Base-by-base conservation (phyloP, 305 asterid species). In the Plantago lanceolata region DNA sequence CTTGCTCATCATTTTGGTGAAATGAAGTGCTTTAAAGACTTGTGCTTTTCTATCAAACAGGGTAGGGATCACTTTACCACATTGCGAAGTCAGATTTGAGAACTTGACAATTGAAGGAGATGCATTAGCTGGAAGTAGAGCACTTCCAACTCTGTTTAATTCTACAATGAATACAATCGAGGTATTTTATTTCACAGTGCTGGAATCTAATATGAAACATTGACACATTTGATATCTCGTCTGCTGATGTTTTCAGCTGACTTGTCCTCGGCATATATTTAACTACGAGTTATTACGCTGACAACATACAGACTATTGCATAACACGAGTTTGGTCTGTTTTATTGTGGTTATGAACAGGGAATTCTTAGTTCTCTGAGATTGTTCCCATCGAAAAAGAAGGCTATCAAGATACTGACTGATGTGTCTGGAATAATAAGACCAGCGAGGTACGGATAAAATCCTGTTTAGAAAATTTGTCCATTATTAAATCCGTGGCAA, bases 11-110 rank as follows among this genome's bases (percentile, higher is more conserved):
- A 4, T 52, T 52, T 55, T 28, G 44, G 44, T 55, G 19, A 55
- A 24, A 55, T 3, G 8, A 55, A 6, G 2, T 55, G 17, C 28
- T 16, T 6, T 40, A 5, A 19, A 4, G 44, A 20, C n/a, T 20
- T 21, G 6, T 1, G 8, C 44, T 19, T 40, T 59, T 21, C n/a
- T 59, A 18, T 59, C 20, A 33, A 40, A 19, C 54, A 89, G 99
- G 74, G 99, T 89, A 58, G 96, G 89, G 26, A 84, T 93, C 51
- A 95, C 90, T 31, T 70, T 87, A 70, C 97, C 97, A 5, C 86
- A 84, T 75, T 76, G 86, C 1, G 99, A 93, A 76, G 95, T 93
- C 70, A 83, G 99, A 4, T 93, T 31, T 57, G 94, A 89, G 80
- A 77, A 82, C 73, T 59, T 93, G 56, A 75, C 85, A 1, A 55